These are phyloP conservation scores for Adansonia grandidieri DNA, from an alignment of 441 rosid species.

Conservation along the genomic window DNA sequence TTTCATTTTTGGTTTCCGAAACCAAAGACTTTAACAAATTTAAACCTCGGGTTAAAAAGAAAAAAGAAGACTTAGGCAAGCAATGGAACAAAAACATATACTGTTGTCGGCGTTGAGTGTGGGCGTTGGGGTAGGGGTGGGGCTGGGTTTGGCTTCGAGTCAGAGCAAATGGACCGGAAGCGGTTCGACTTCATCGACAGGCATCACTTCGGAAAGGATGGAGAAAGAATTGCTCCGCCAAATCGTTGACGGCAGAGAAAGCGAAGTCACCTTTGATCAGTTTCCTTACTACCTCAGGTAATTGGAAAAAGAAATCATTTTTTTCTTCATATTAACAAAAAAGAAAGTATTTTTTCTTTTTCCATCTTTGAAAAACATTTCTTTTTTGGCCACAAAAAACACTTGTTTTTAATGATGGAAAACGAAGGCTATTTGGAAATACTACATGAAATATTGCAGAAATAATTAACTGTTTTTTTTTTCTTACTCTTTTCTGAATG, in stretches of 20 bases:
- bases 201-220: too few relatives aligned
- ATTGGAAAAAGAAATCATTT: background rate
- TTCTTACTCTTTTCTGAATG: too few relatives aligned
- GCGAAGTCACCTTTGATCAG: conserved; percentile 61
- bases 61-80: background rate
- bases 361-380: background rate
- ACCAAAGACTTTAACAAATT: background rate
- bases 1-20: conserved; percentile 11
- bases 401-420: background rate
- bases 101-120: conserved; percentile 67
- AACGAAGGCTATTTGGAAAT: too few relatives aligned
- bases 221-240: too few relatives aligned
- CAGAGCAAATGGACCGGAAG: conserved; percentile 59
- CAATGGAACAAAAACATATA: conserved; percentile 62
- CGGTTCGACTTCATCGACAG: conserved; percentile 1
- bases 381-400: background rate
- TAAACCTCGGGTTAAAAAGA: background rate
- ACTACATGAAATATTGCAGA: too few relatives aligned
- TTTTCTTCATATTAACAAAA: background rate
- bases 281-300: conserved; percentile 80
- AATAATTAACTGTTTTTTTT: too few relatives aligned
- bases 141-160: conserved; percentile 63
- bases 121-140: conserved; percentile 71
- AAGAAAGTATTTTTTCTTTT: background rate
- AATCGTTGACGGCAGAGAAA: too few relatives aligned